Percentiles rank a stretch among this genome's conserved stretches.
Evolutionary conservation across 2,329 filamentous ascomycete species (phyloP).

Genomic region (Pestalotiopsis fici): DNA sequence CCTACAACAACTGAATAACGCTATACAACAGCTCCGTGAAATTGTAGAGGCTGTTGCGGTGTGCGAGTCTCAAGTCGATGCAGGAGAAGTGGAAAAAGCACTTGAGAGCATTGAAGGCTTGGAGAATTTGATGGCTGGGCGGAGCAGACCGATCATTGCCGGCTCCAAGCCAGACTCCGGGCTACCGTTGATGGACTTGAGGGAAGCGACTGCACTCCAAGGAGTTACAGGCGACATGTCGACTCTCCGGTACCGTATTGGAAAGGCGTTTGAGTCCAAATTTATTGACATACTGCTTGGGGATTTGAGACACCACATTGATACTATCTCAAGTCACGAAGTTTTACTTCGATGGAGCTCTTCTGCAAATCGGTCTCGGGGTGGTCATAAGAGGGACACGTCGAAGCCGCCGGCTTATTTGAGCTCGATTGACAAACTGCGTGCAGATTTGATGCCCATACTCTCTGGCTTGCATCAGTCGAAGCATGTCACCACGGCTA

Average conservation of each 20-base stretch:
- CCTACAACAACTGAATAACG: constrained; percentile 76
- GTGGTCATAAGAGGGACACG: constrained; percentile 64
- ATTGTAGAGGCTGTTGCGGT: constrained; percentile 74
- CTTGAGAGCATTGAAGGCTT: constrained; percentile 76
- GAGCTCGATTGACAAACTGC: constrained; percentile 68
- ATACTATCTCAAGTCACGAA: constrained; percentile 68
- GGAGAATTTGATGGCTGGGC: constrained; percentile 77
- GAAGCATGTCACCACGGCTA: constrained; percentile 77
- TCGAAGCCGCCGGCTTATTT: constrained; percentile 80
- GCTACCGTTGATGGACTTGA: constrained; percentile 64
- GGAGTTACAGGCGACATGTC: constrained; percentile 77
- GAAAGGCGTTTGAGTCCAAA: constrained; percentile 80
- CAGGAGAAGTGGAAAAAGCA: constrained; percentile 80
- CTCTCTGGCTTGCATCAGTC: constrained; percentile 81
- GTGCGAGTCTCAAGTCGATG: constrained; percentile 81
- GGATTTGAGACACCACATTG: constrained; percentile 80
- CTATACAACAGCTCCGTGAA: constrained; percentile 78
- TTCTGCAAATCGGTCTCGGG: constrained; percentile 72
- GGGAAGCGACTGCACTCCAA: constrained; percentile 76
- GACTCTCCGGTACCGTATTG: constrained; percentile 76
- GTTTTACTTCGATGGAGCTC: constrained; percentile 85
- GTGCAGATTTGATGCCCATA: constrained; percentile 68
- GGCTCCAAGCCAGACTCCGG: constrained; percentile 26
- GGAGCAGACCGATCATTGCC: constrained; percentile 11
- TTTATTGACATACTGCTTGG: constrained; percentile 77